Evolutionary conservation across 78 protist genomes (phyloP).

Genomic region (Bigelowiella natans): DNA sequence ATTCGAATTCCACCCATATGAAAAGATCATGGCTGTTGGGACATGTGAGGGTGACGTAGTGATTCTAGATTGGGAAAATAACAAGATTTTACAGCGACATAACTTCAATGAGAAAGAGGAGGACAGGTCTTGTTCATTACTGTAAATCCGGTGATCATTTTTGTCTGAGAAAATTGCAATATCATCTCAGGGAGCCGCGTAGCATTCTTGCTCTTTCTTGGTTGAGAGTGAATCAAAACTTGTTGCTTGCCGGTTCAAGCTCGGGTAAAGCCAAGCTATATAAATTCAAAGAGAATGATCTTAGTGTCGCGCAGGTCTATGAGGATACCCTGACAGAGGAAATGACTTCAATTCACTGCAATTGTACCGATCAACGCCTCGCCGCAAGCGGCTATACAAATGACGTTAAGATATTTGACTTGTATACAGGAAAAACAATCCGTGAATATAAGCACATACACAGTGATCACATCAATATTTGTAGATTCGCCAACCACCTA

Average conservation of each 20-base stretch:
- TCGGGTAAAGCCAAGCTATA: neutral
- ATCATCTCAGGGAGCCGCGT: neutral
- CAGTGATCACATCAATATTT: neutral
- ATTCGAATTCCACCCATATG: neutral
- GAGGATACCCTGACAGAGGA: neutral
- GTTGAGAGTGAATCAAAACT: neutral
- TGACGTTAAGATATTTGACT: neutral
- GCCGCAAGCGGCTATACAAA: neutral
- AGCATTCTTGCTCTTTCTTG: slow-evolving; percentile 2
- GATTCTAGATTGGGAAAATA: neutral
- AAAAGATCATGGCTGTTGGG: neutral
- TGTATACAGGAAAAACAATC: neutral
- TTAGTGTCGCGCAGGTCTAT: neutral
- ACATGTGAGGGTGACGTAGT: slow-evolving; percentile 4
- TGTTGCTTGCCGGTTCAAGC: neutral
- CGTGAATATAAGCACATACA: neutral
- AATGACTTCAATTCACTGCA: neutral
- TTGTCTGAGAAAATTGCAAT: too few relatives aligned
- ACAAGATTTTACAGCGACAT: neutral
- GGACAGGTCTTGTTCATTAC: neutral
- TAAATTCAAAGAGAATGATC: neutral
- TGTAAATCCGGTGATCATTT: neutral
- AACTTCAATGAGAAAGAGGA: neutral
- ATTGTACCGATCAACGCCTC: neutral
- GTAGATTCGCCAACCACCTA: slow-evolving; percentile 10